A percentile compares a stretch with the other conserved stretches of the same genome.
These are phyloP conservation scores for Cyclanthera cordifolia DNA, from an alignment of 306 rosid genomes.

Conservation along the genomic window DNA sequence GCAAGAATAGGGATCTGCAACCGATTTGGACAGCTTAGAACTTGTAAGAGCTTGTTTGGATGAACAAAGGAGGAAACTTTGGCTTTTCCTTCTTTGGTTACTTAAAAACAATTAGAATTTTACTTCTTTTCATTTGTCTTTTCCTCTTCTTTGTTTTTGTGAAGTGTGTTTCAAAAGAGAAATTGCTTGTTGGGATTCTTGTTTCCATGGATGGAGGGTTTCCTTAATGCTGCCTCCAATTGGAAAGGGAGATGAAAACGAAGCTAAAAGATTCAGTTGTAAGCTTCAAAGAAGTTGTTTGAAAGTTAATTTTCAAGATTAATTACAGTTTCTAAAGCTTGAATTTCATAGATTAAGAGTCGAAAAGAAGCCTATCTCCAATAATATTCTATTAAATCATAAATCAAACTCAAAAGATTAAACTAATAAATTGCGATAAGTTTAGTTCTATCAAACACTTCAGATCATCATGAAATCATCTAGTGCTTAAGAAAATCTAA, in stretches of 20 bases:
- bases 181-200: neutral
- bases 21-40: slow-evolving; percentile 38
- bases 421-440: too few relatives aligned
- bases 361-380: too few relatives aligned
- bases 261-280: neutral
- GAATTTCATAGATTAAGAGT: too few relatives aligned
- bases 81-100: slow-evolving; percentile 5
- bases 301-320: neutral
- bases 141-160: neutral
- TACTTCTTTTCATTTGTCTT: neutral
- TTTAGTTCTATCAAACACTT: too few relatives aligned
- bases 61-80: slow-evolving; percentile 17
- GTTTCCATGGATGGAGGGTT: neutral
- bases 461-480: too few relatives aligned
- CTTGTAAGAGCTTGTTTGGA: slow-evolving; percentile 41
- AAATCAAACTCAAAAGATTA: too few relatives aligned
- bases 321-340: neutral
- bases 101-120: slow-evolving; percentile 1
- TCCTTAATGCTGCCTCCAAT: neutral
- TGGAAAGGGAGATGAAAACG: neutral
- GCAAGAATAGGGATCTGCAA: slow-evolving; percentile 39
- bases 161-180: neutral
- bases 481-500: too few relatives aligned
- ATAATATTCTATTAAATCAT: too few relatives aligned
- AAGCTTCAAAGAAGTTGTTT: neutral